Percentiles rank a stretch among this genome's conserved stretches.
Evolutionary conservation across 2,329 filamentous ascomycete species (phyloP).

Genomic region (Colletotrichum noveboracense): DNA sequence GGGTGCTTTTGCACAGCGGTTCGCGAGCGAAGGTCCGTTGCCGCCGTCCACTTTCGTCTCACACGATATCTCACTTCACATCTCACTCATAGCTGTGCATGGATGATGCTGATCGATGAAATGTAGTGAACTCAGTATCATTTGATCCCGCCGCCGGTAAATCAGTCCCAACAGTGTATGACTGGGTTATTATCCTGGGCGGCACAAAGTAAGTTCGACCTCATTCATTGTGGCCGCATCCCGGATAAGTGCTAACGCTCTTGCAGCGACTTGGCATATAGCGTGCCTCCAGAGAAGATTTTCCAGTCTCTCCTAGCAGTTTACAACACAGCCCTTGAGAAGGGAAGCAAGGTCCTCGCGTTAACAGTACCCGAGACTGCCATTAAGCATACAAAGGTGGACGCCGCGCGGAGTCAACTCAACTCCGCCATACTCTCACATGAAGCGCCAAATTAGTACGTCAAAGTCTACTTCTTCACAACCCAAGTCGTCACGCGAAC

Average conservation of each 20-base stretch:
- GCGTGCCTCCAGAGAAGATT: conserved; percentile 43
- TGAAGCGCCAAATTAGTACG: conserved; percentile 54
- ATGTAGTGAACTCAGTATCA: conserved; percentile 17
- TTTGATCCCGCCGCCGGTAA: conserved; percentile 49
- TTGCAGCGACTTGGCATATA: conserved; percentile 55
- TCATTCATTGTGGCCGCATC: not conserved
- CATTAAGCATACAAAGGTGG: conserved; percentile 30
- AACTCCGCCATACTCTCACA: conserved; percentile 60
- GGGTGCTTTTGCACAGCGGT: conserved; percentile 33
- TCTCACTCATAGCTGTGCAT: not conserved
- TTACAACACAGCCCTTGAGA: conserved; percentile 56
- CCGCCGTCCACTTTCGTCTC: not conserved
- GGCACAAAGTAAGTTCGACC: conserved; percentile 63
- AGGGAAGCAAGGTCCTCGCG: conserved; percentile 62
- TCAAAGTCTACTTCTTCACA: conserved; percentile 30
- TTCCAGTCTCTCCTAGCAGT: conserved; percentile 52
- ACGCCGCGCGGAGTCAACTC: conserved; percentile 45
- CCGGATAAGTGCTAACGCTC: not conserved
- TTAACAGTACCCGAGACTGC: conserved; percentile 65
- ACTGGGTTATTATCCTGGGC: conserved; percentile 69
- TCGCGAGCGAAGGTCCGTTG: conserved; percentile 41
- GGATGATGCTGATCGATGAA: not conserved
- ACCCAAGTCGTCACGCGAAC: not conserved
- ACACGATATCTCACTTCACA: not conserved
- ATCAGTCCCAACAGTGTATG: conserved; percentile 36